A percentile compares a stretch with the other conserved stretches of the same genome.
Conservation (phyloP, 139 green algal genomes). For the Limnomonas spitsbergensis region DNA sequence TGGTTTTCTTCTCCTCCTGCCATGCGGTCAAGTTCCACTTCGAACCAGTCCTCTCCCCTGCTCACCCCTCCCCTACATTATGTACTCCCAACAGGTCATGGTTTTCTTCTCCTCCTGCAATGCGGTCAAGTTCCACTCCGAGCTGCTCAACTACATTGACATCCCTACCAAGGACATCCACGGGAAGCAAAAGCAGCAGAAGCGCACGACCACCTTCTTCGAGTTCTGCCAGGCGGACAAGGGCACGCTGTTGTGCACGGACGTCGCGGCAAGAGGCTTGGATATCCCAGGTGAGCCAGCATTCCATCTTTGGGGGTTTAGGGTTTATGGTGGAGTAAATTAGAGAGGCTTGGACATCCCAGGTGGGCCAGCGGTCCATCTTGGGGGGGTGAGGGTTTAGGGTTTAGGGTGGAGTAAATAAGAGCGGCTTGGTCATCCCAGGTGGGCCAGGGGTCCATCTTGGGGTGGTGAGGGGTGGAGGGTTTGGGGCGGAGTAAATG, state of each 20-base stretch:
- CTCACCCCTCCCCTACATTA: not conserved
- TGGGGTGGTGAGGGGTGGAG: too few species aligned
- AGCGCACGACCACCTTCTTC: constrained; percentile 93
- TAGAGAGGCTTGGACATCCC: too few species aligned
- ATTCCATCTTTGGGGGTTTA: not conserved
- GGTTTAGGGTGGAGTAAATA: too few species aligned
- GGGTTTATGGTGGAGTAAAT: not conserved
- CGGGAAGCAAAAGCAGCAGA: constrained; percentile 98
- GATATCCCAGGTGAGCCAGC: constrained; percentile 89
- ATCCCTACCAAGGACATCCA: constrained; percentile 94
- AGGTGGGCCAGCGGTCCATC: too few species aligned
- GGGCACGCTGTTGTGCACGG: constrained; percentile 91
- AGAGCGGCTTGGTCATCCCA: too few species aligned
- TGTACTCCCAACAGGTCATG: constrained; percentile 74
- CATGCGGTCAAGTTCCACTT: constrained; percentile 82
- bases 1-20: constrained; percentile 98
- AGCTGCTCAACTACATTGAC: constrained; percentile 99
- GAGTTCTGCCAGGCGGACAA: constrained; percentile 82
- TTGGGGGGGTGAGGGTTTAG: too few species aligned
- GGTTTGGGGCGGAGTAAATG: too few species aligned
- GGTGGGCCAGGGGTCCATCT: too few species aligned
- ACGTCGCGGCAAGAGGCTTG: constrained; percentile 95
- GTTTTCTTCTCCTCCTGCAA: constrained; percentile 97
- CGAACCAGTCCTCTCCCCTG: not conserved
- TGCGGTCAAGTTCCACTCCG: constrained; percentile 92